A percentile compares a stretch with the other conserved stretches of the same genome.
phyloP scores from a whole-genome alignment of 2,329 filamentous ascomycete species.

The Didymosphaeria variabile region DNA sequence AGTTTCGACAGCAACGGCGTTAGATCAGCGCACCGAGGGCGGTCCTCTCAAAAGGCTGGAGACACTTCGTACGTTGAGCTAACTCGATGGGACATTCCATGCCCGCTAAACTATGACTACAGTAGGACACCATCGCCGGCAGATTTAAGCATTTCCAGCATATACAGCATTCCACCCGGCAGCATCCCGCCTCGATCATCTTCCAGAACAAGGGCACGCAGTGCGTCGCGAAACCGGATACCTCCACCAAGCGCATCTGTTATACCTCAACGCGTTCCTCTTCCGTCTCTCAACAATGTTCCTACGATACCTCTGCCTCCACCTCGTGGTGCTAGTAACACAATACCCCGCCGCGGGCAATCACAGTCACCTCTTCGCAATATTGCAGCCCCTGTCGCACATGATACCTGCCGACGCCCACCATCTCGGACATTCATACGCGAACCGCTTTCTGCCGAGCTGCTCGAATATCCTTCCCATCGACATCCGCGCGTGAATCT shows the following conservation, averaged over 20 bases:
- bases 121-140: constrained; percentile 43
- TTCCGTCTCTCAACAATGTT: constrained; percentile 25
- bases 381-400: constrained; percentile 51
- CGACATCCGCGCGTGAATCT: constrained; percentile 60
- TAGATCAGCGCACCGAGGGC: constrained; percentile 37
- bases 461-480: constrained; percentile 59
- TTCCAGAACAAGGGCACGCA: constrained; percentile 46
- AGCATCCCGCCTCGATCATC: constrained; percentile 59
- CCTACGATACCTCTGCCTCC: constrained; percentile 35
- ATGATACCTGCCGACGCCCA: constrained; percentile 53
- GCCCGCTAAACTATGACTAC: background rate
- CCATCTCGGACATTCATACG: constrained; percentile 61
- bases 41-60: constrained; percentile 23
- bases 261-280: constrained; percentile 26
- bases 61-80: constrained; percentile 3
- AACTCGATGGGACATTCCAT: background rate
- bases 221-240: constrained; percentile 33
- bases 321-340: constrained; percentile 38
- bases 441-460: constrained; percentile 56
- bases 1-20: constrained; percentile 39
- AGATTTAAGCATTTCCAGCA: constrained; percentile 52
- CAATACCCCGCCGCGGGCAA: constrained; percentile 56
- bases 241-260: constrained; percentile 29
- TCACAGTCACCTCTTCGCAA: constrained; percentile 61
- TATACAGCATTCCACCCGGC: constrained; percentile 56